phyloP scores from a whole-genome alignment of 345 rosid species.

The Iberis pinnata region DNA sequence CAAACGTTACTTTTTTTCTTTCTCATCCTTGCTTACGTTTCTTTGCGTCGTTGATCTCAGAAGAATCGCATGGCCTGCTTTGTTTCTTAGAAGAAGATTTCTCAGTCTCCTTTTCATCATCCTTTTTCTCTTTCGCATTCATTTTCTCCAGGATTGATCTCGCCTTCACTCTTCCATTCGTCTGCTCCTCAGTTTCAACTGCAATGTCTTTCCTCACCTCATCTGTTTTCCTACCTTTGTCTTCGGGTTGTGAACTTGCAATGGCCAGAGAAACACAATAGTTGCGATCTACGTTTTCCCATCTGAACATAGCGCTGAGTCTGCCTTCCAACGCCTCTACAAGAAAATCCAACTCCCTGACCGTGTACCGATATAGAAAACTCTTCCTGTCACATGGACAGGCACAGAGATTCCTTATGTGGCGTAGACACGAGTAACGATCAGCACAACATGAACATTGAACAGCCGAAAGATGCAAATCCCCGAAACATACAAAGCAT shows the following conservation, averaged over 20 bases:
- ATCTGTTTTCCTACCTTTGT: conserved; percentile 5
- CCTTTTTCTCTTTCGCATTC: neutral
- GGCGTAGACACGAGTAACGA: conserved; percentile 49
- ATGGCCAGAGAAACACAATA: neutral
- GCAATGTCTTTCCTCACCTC: conserved; percentile 16
- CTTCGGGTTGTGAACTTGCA: conserved; percentile 20
- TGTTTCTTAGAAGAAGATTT: conserved; percentile 7
- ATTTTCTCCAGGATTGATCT: conserved; percentile 11
- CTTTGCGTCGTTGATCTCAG: neutral
- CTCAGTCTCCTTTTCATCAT: neutral
- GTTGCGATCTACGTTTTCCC: conserved; percentile 38
- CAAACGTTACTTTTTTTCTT: neutral
- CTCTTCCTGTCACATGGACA: conserved; percentile 51
- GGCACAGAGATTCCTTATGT: conserved; percentile 56
- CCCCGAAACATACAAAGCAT: conserved; percentile 47
- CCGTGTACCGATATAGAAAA: conserved; percentile 43
- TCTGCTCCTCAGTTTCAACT: conserved; percentile 31
- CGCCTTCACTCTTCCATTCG: conserved; percentile 28
- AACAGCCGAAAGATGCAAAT: conserved; percentile 65
- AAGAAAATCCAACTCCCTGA: conserved; percentile 47
- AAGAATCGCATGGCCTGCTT: conserved; percentile 8
- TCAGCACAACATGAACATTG: conserved; percentile 46
- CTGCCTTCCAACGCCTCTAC: conserved; percentile 54
- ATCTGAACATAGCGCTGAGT: conserved; percentile 40
- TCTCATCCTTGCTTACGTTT: conserved; percentile 15